Conservation (phyloP, 2,329 filamentous ascomycete genomes). For the Exserohilum turcica region DNA sequence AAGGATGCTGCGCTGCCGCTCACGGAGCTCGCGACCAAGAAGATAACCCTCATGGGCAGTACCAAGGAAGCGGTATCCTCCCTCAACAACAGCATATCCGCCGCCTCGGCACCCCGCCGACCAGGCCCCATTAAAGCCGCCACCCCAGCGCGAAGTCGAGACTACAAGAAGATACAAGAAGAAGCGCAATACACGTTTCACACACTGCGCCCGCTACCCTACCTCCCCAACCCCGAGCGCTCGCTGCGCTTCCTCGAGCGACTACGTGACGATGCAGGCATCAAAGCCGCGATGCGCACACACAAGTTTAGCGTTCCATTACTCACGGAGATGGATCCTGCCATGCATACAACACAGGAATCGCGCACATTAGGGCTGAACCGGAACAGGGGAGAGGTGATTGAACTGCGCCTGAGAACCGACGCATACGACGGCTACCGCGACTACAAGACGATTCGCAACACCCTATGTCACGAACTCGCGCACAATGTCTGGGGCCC, state of each 20-base stretch:
- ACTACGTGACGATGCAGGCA: constrained; percentile 81
- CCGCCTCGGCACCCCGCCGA: constrained; percentile 48
- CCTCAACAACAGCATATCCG: constrained; percentile 51
- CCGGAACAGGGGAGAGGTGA: constrained; percentile 83
- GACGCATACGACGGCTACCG: constrained; percentile 93
- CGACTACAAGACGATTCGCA: constrained; percentile 88
- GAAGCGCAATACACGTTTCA: constrained; percentile 79
- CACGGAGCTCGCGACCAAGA: constrained; percentile 59
- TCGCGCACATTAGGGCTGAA: constrained; percentile 84
- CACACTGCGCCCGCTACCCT: constrained; percentile 72
- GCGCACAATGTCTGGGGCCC: constrained; percentile 87
- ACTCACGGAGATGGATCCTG: constrained; percentile 94
- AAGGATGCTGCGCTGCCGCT: constrained; percentile 61
- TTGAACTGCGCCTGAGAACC: constrained; percentile 87
- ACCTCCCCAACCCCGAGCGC: constrained; percentile 76
- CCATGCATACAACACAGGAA: constrained; percentile 81
- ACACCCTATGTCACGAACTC: constrained; percentile 92
- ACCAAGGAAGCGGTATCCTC: constrained; percentile 65
- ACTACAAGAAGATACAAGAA: constrained; percentile 58
- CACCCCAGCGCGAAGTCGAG: constrained; percentile 48
- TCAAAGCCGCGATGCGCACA: constrained; percentile 79
- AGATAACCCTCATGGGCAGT: constrained; percentile 69
- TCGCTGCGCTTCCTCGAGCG: constrained; percentile 74
- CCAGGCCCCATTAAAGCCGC: constrained; percentile 50
- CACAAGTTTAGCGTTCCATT: constrained; percentile 85